Evolutionary conservation across 352 stramenopile species (phyloP).

Genomic region (Phytophthora syringae): DNA sequence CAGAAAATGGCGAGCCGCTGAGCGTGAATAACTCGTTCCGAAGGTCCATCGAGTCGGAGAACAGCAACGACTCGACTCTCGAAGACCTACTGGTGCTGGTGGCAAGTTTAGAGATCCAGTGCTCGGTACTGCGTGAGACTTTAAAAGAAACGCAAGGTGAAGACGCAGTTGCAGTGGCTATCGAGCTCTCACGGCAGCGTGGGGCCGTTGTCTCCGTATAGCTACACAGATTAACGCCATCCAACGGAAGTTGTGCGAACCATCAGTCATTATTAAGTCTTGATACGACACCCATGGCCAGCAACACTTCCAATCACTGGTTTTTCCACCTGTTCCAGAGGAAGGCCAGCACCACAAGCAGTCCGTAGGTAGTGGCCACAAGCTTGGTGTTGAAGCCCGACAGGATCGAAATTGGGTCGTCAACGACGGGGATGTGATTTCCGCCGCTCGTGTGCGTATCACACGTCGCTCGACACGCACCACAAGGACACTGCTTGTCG

Average conservation of each 20-base stretch:
- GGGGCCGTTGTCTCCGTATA: constrained; percentile 44
- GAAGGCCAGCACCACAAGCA: constrained; percentile 45
- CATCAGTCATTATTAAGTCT: constrained; percentile 8
- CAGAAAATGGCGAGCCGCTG: constrained; percentile 13
- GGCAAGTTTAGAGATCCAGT: constrained; percentile 79
- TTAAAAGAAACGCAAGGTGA: constrained; percentile 47
- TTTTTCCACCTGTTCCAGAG: constrained; percentile 53
- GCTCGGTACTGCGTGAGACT: constrained; percentile 56
- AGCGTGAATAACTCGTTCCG: constrained; percentile 19
- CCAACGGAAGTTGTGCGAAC: constrained; percentile 2
- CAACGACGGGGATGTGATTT: constrained; percentile 57
- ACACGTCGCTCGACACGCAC: constrained; percentile 72
- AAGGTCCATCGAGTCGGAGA: constrained; percentile 17
- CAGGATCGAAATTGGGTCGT: constrained; percentile 74
- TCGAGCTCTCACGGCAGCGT: constrained; percentile 38
- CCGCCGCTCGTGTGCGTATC: constrained; percentile 46
- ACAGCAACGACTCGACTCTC: constrained; percentile 35
- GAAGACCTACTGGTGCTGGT: constrained; percentile 69
- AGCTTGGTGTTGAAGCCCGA: constrained; percentile 70
- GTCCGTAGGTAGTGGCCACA: constrained; percentile 64
- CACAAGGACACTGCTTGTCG: constrained; percentile 80
- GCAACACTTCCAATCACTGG: constrained; percentile 24
- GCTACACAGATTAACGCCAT: no score
- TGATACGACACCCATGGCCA: no score
- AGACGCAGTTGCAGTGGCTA: constrained; percentile 45